These are phyloP conservation scores for Jasminum sambac DNA, from an alignment of 257 asterid species.

Conservation along the genomic window DNA sequence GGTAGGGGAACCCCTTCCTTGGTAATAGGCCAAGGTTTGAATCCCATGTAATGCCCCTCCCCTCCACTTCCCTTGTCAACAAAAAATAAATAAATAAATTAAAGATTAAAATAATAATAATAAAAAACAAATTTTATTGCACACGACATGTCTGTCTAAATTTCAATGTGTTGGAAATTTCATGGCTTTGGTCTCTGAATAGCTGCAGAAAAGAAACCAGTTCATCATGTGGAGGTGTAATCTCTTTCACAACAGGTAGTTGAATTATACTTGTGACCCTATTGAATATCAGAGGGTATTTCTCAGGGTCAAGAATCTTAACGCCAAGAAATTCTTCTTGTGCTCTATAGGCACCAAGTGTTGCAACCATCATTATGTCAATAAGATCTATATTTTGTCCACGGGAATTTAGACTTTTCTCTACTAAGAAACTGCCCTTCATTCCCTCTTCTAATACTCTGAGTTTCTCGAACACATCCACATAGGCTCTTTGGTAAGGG, in stretches of 20 bases:
- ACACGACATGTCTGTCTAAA: not conserved
- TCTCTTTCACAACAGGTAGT: slow-evolving; percentile 31
- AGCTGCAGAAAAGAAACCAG: slow-evolving; percentile 13
- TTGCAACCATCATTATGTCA: slow-evolving; percentile 37
- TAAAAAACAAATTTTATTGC: not conserved
- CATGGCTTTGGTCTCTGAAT: not conserved
- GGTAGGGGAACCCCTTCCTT: too few relatives aligned
- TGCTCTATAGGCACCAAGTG: slow-evolving; percentile 36
- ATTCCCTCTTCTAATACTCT: slow-evolving; percentile 36
- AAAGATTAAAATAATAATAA: too few relatives aligned
- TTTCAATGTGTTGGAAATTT: slow-evolving; percentile 9
- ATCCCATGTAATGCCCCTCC: too few relatives aligned
- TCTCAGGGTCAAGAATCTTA: slow-evolving; percentile 36
- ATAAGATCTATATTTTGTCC: slow-evolving; percentile 30
- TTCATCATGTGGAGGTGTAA: slow-evolving; percentile 28
- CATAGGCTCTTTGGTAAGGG: not conserved
- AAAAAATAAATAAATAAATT: too few relatives aligned
- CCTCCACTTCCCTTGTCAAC: too few relatives aligned
- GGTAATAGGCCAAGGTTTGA: too few relatives aligned
- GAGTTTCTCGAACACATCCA: slow-evolving; percentile 28
- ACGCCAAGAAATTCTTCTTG: slow-evolving; percentile 35
- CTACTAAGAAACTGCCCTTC: slow-evolving; percentile 24
- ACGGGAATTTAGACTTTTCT: not conserved
- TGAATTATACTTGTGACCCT: slow-evolving; percentile 37
- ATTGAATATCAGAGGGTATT: slow-evolving; percentile 33